Conservation (phyloP, 2,329 filamentous ascomycete species). For the Anthostomella pinea region DNA sequence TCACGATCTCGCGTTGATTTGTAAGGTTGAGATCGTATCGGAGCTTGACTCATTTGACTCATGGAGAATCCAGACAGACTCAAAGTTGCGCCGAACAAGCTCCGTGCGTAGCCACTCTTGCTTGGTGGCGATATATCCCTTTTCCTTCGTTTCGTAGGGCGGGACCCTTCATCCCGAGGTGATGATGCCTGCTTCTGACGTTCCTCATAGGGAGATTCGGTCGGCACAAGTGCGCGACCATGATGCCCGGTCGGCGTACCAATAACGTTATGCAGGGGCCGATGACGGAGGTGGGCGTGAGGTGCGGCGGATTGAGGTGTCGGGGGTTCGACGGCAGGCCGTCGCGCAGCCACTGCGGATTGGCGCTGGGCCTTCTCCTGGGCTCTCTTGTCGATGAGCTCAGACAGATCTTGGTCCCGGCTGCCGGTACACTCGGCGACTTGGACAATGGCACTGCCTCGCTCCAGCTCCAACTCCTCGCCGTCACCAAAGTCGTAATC, state of each 20-base stretch:
- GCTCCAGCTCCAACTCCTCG: conserved; percentile 77
- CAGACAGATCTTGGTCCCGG: conserved; percentile 74
- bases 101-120: conserved; percentile 50
- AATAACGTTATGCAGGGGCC: conserved; percentile 56
- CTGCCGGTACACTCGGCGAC: conserved; percentile 72
- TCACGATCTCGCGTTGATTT: conserved; percentile 8
- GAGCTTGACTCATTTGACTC: conserved; percentile 35
- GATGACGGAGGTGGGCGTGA: conserved; percentile 40
- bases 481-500: conserved; percentile 70
- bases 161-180: conserved; percentile 22
- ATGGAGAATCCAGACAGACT: conserved; percentile 39
- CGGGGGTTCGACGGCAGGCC: conserved; percentile 24
- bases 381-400: conserved; percentile 67
- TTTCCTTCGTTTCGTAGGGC: conserved; percentile 41
- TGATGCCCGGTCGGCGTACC: conserved; percentile 62
- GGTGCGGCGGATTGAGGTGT: conserved; percentile 23
- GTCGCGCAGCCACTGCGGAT: conserved; percentile 41
- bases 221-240: conserved; percentile 56
- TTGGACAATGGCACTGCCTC: conserved; percentile 72
- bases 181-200: conserved; percentile 37
- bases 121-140: conserved; percentile 37
- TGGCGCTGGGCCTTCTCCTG: conserved; percentile 54
- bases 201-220: conserved; percentile 64
- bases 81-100: conserved; percentile 47
- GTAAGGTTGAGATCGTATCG: conserved; percentile 20